Base-by-base conservation (phyloP, 768 basidiomycete species). In the Suillus weaverae region DNA sequence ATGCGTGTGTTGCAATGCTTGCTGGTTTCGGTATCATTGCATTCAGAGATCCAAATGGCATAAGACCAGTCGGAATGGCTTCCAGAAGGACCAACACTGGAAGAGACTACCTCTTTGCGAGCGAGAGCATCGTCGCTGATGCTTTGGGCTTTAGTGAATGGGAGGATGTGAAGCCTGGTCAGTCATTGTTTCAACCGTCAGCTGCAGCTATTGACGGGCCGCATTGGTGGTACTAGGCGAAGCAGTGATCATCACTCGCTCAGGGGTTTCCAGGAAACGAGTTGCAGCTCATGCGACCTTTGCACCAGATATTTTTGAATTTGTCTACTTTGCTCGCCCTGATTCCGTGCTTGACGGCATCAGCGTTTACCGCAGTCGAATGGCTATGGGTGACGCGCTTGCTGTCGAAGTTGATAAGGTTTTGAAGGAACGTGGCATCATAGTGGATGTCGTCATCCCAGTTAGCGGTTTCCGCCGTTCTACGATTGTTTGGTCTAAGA, bases 261-360 rank as follows among this genome's bases (percentile, higher is more conserved):
- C 80, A 59, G 83, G 84, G 38, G 85, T 98, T 61, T 86, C 88
- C 8, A 84, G 92, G 55, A 87, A 94, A 33, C 86, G 90, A 70
- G 89, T 94, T 59, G 85, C 84, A 9, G 80, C 86, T n/a, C 81
- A 87, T 8, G 85, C 87, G 10, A 86, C 85, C 2, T 97, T 98
- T 74, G 92, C 97, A 0, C 97, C 97, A 30, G 97, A 99, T 78
- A 97, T 99, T 71, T 99, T 99, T 74, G 97, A 99, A 84, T 97
- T 86, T 71, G 97, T 99, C 68, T 99, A 99, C 80, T 95, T 99
- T 74, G 95, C 97, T 7, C 89, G 97, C 63, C 97, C 97, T 0
- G 97, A 99, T 79, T 97, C 95, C 7, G 97, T 98, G 57, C 83
- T 99, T 56, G 96, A 99, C 73, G 96, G 97, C 44, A 89, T 99